These are phyloP conservation scores for Phanerochaete carnosa DNA, from an alignment of 768 basidiomycete genomes.

Conservation along the genomic window DNA sequence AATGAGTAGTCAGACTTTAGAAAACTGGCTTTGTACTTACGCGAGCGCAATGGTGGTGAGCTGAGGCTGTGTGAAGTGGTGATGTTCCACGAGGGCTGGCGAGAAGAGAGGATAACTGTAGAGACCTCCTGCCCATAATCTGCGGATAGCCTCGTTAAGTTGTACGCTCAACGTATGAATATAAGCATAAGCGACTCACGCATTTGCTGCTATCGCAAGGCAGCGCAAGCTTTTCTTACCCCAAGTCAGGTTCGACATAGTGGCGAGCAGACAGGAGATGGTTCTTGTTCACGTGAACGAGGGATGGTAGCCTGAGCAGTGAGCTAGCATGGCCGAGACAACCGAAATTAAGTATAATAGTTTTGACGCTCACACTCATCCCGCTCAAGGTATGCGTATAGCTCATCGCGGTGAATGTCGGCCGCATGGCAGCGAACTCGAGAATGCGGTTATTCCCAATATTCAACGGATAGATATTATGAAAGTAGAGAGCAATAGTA, in stretches of 20 bases:
- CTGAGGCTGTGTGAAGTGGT: slow-evolving; percentile 72
- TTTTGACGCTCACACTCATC: no score
- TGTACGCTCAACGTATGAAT: background rate
- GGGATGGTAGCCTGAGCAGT: background rate
- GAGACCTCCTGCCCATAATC: slow-evolving; percentile 76
- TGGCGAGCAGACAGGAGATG: background rate
- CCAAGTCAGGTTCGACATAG: background rate
- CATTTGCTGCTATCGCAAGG: slow-evolving; percentile 58
- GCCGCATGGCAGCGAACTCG: no score
- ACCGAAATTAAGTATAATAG: no score
- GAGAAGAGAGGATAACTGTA: slow-evolving; percentile 78
- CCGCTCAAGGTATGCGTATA: no score
- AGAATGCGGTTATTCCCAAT: no score
- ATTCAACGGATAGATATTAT: no score
- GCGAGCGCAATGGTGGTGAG: slow-evolving; percentile 74
- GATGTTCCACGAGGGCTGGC: slow-evolving; percentile 52
- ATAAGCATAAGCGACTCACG: slow-evolving; percentile 40
- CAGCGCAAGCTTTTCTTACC: slow-evolving; percentile 25
- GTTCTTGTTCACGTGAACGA: background rate
- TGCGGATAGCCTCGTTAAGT: slow-evolving; percentile 21
- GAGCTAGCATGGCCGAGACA: no score
- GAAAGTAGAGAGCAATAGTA: no score
- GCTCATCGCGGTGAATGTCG: no score
- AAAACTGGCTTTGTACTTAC: slow-evolving; percentile 39
- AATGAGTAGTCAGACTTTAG: background rate